Evolutionary conservation across 805 yeast species (phyloP), one percentile per base, ranked within the genome.

Genomic region (Kodamaea nitidulidarum): DNA sequence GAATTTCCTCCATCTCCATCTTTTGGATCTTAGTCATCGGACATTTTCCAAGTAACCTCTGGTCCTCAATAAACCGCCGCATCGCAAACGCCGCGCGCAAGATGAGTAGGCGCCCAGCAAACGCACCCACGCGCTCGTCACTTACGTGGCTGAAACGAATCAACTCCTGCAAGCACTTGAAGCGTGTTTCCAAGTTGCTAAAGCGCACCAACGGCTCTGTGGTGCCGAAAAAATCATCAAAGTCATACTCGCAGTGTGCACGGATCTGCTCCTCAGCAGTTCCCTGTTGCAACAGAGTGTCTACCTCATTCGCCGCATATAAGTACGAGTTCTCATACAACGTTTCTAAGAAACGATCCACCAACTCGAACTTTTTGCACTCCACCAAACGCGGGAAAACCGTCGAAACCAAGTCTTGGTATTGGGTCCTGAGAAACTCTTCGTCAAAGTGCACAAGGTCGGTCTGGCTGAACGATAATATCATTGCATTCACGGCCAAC

Each of bases 21-120:
- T 75, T 75, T 47, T 86, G 87, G 6, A 84, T 57, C 28, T 73
- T 68, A 0, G 91, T 76, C 11, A 84, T 63, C 1, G 97, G 97
- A 38, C 74, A 74, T 21, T 58, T 65, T 25, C 79, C 76, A 4
- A 81, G 54, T 9, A 88, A 60, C 22, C 70, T 73, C 36, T 71
- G 75, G 46, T 84, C 88, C 11, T 82, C 76, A 5, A 84, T 63
- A 44, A 76, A 80, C 42, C 83, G 75, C 40, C 83, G 69, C 32
- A 90, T 59, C 0, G 78, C 71, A 44, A 84, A 70, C 0, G 84
- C 77, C 17, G 75, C 62, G 29, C 95, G 67, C 14, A 79, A 67
- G 0, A 76, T 58, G 22, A 85, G 65, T 48, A 65, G 81, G 2
- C 48, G 42, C 38, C 48, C 47, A 30, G 52, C 41, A 9, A 49